These are phyloP conservation scores for Agaricus blazei DNA, from an alignment of 768 basidiomycete species.

Conservation along the genomic window DNA sequence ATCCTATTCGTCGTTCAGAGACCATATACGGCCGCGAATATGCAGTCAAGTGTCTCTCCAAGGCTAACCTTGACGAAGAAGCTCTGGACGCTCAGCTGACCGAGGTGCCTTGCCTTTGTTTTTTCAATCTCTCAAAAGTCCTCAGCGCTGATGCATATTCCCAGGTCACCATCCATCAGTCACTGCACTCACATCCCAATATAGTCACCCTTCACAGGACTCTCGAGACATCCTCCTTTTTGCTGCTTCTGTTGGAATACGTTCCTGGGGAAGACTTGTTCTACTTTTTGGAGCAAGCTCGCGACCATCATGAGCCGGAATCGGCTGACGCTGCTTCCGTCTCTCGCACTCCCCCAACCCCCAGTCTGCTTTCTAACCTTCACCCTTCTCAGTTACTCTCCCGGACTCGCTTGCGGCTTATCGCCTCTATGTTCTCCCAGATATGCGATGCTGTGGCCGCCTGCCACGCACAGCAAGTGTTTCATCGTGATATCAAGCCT, in stretches of 20 bases:
- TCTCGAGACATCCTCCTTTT: slow-evolving; percentile 84
- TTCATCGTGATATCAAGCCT: slow-evolving; percentile 98
- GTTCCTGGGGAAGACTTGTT: slow-evolving; percentile 97
- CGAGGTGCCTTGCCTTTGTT: slow-evolving; percentile 50
- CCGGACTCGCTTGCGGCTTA: slow-evolving; percentile 82
- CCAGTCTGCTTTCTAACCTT: slow-evolving; percentile 81
- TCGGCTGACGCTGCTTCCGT: slow-evolving; percentile 35
- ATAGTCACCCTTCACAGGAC: slow-evolving; percentile 95
- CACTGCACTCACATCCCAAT: slow-evolving; percentile 82
- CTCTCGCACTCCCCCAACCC: slow-evolving; percentile 86
- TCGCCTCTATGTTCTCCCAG: slow-evolving; percentile 96
- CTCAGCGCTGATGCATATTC: slow-evolving; percentile 12
- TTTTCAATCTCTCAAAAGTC: slow-evolving; percentile 5
- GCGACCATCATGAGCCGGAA: slow-evolving; percentile 73
- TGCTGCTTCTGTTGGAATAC: slow-evolving; percentile 91
- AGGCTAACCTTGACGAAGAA: slow-evolving; percentile 87
- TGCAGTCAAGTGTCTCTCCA: slow-evolving; percentile 96
- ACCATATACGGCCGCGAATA: slow-evolving; percentile 71
- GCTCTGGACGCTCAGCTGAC: slow-evolving; percentile 85
- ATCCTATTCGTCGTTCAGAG: slow-evolving; percentile 24
- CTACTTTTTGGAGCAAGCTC: slow-evolving; percentile 96
- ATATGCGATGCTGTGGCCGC: slow-evolving; percentile 98
- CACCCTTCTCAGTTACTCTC: slow-evolving; percentile 80
- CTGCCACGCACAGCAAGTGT: slow-evolving; percentile 88
- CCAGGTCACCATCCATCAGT: slow-evolving; percentile 92